Conservation (phyloP, 257 asterid species). For the Solanum peruvianum region DNA sequence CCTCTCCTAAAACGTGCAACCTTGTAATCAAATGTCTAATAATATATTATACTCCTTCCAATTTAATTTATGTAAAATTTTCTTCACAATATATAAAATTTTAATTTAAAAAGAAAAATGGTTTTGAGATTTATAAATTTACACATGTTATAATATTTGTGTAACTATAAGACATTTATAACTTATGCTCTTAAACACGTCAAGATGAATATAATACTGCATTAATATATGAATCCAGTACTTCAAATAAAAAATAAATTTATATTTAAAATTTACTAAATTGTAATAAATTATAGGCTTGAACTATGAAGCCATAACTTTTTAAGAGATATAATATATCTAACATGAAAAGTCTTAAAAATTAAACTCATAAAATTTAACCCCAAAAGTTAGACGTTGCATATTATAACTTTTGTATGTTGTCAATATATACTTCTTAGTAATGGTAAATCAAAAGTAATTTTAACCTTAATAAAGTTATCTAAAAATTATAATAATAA, state of each 20-base stretch:
- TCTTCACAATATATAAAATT: too few species aligned
- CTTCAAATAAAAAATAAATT: neutral
- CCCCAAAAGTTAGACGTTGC: neutral
- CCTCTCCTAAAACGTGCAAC: too few species aligned
- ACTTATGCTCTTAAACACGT: neutral
- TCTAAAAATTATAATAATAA: too few species aligned
- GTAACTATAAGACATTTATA: neutral
- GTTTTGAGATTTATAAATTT: neutral
- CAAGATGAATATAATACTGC: neutral
- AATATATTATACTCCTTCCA: neutral
- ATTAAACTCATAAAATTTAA: neutral
- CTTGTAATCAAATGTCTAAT: neutral
- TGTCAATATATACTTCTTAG: neutral
- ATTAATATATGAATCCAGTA: neutral
- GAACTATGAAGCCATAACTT: neutral
- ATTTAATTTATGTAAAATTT: neutral
- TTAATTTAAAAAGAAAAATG: neutral
- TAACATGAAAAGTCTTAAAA: neutral
- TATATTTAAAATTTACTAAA: too few species aligned
- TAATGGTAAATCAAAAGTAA: too few species aligned
- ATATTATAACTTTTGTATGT: neutral
- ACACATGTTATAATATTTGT: neutral
- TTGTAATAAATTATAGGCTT: neutral
- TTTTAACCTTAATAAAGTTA: too few species aligned
- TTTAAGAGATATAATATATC: neutral